These are phyloP conservation scores for Byssochlamys sp. DNA, from an alignment of 2,329 filamentous ascomycete genomes.

Conservation along the genomic window DNA sequence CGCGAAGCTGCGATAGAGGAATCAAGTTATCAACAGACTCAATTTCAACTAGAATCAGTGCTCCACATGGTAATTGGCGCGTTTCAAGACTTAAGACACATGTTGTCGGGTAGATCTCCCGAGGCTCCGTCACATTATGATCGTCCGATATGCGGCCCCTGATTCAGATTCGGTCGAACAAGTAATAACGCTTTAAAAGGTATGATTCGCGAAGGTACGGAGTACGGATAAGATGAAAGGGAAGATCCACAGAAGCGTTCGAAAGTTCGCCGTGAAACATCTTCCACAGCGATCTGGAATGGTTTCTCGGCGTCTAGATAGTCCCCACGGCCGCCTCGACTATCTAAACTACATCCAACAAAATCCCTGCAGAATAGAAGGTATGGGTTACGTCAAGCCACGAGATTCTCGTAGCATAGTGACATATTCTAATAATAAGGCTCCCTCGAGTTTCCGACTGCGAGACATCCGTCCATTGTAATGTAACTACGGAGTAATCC, in stretches of 20 bases:
- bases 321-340: background rate
- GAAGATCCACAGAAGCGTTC: too few relatives aligned
- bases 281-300: too few relatives aligned
- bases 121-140: background rate
- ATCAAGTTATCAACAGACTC: background rate
- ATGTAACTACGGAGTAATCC: background rate
- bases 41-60: background rate
- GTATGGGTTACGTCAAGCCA: background rate
- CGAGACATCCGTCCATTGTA: background rate
- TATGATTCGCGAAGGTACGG: background rate
- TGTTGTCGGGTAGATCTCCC: background rate
- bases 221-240: background rate
- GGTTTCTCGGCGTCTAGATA: too few relatives aligned
- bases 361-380: background rate
- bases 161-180: background rate
- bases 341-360: background rate
- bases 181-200: background rate
- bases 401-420: background rate
- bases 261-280: too few relatives aligned
- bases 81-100: background rate
- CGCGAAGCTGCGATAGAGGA: background rate
- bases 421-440: background rate
- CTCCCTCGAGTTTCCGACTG: background rate
- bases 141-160: background rate
- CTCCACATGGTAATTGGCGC: background rate